Conservation (phyloP, 257 asterid species). For the Marsdenia floribunda region DNA sequence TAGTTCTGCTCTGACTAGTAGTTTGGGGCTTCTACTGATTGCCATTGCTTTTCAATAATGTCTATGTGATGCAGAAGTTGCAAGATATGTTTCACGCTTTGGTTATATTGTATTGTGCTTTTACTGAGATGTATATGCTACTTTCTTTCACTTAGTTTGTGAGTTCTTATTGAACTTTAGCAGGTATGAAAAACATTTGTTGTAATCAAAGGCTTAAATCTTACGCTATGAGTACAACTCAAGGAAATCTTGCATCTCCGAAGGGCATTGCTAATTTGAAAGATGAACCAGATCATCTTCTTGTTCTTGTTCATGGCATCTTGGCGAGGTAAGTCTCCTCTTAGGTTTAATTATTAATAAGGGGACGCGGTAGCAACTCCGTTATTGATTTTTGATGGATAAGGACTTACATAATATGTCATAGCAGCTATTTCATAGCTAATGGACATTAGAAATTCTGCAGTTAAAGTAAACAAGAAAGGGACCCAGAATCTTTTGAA, state of each 20-base stretch:
- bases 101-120: neutral
- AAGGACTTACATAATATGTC: neutral
- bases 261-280: constrained; percentile 30
- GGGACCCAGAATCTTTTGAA: neutral
- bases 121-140: neutral
- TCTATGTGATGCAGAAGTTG: neutral
- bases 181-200: constrained; percentile 57
- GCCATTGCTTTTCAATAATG: neutral
- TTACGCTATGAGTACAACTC: constrained; percentile 60
- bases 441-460: neutral
- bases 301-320: constrained; percentile 96
- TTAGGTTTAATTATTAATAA: neutral
- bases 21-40: neutral
- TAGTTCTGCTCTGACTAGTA: neutral
- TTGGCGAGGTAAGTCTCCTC: constrained; percentile 55
- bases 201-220: constrained; percentile 44
- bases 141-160: neutral
- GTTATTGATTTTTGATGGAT: neutral
- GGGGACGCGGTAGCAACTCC: neutral
- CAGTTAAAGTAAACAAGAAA: neutral
- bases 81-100: neutral
- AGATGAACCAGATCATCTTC: constrained; percentile 84
- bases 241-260: constrained; percentile 45
- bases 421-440: neutral
- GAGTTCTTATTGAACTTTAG: constrained; percentile 14